Evolutionary conservation across 805 yeast species (phyloP).

Genomic region (Starmera caribaea): DNA sequence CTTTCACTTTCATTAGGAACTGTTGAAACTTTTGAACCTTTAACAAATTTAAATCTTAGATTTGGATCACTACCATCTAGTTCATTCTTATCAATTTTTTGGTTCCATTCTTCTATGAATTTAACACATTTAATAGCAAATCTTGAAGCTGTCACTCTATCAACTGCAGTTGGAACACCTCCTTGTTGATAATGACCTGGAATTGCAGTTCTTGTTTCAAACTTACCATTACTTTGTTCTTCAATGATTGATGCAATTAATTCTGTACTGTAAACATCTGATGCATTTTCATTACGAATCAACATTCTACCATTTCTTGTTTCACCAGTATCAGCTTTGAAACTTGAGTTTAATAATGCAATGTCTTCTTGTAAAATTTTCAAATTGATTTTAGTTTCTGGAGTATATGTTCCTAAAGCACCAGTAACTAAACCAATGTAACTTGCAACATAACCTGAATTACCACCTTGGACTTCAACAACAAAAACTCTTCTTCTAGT

Average conservation of each 20-base stretch:
- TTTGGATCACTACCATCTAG: constrained; percentile 30
- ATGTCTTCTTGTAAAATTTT: constrained; percentile 69
- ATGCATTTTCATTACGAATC: constrained; percentile 76
- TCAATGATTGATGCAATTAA: constrained; percentile 76
- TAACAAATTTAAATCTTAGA: constrained; percentile 40
- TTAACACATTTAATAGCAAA: constrained; percentile 85
- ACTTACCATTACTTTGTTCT: constrained; percentile 65
- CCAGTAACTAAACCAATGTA: constrained; percentile 80
- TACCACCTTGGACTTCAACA: constrained; percentile 97
- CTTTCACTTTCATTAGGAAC: constrained; percentile 30
- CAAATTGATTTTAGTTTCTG: constrained; percentile 72
- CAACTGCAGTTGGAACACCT: constrained; percentile 89
- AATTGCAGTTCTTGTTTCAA: constrained; percentile 88
- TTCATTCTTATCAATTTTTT: constrained; percentile 20
- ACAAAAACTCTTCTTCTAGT: constrained; percentile 91
- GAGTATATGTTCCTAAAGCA: constrained; percentile 84
- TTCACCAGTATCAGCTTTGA: constrained; percentile 66
- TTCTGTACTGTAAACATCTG: constrained; percentile 72
- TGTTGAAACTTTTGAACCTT: constrained; percentile 38
- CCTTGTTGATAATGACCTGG: constrained; percentile 99
- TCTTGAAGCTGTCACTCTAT: constrained; percentile 81
- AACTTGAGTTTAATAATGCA: constrained; percentile 54
- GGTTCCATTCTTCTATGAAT: constrained; percentile 64
- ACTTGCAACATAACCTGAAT: constrained; percentile 89
- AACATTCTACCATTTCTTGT: constrained; percentile 79